These are phyloP conservation scores for Mortierella sp. DNA, from an alignment of 371 early-diverging fungal genomes.

Conservation along the genomic window DNA sequence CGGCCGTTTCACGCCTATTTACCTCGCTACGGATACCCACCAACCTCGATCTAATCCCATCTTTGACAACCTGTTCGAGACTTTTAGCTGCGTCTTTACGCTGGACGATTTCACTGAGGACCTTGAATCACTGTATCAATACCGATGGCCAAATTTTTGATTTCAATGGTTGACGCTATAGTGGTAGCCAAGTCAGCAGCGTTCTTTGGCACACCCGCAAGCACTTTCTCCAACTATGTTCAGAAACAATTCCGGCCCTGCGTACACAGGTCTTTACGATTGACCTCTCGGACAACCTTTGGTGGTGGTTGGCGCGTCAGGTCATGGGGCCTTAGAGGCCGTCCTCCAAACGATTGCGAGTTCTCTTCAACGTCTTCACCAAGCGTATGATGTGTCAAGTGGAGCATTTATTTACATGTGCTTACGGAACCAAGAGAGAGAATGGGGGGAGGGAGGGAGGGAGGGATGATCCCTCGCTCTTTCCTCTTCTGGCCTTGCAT, in stretches of 20 bases:
- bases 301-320: too few relatives aligned
- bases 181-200: slow-evolving; percentile 68
- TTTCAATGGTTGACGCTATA: slow-evolving; percentile 76
- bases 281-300: too few relatives aligned
- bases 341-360: too few relatives aligned
- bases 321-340: too few relatives aligned
- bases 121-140: slow-evolving; percentile 56
- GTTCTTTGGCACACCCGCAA: slow-evolving; percentile 68
- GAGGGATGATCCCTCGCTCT: not conserved
- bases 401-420: not conserved
- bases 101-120: slow-evolving; percentile 63
- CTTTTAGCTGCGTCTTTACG: slow-evolving; percentile 67
- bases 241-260: slow-evolving; percentile 42
- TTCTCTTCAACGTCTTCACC: too few relatives aligned
- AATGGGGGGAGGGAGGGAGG: not conserved
- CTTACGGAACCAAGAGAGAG: too few relatives aligned
- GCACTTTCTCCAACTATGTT: slow-evolving; percentile 64
- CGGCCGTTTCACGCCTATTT: slow-evolving; percentile 58
- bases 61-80: slow-evolving; percentile 61
- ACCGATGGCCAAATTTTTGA: slow-evolving; percentile 61
- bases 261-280: slow-evolving; percentile 42
- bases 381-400: too few relatives aligned
- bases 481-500: too few relatives aligned
- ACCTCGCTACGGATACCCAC: slow-evolving; percentile 69
- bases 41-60: slow-evolving; percentile 63